A percentile compares a stretch with the other conserved stretches of the same genome.
Conservation (phyloP, 129 eudicot genomes). For the sunflower (Helianthus annuus) region DNA sequence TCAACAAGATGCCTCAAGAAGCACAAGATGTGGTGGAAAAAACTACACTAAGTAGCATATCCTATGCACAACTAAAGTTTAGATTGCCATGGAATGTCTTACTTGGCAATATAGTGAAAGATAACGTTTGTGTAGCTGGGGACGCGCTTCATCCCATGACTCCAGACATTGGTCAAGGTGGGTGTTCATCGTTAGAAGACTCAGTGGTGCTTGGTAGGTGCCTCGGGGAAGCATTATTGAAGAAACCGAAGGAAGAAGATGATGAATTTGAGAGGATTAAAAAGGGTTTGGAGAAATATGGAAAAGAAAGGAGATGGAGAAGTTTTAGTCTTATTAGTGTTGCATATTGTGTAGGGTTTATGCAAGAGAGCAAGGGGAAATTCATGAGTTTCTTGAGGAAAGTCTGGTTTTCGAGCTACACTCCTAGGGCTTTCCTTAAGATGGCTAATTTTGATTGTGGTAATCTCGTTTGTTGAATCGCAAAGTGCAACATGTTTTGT, state of each 20-base stretch:
- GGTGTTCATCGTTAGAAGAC: constrained; percentile 72
- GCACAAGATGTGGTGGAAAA: constrained; percentile 45
- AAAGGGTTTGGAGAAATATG: constrained; percentile 58
- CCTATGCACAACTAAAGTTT: constrained; percentile 43
- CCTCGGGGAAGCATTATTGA: constrained; percentile 53
- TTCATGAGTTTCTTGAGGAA: constrained; percentile 58
- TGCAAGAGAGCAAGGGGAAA: constrained; percentile 53
- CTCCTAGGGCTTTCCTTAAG: constrained; percentile 34
- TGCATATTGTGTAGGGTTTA: constrained; percentile 56
- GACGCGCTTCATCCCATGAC: constrained; percentile 95
- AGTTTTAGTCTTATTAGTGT: constrained; percentile 53
- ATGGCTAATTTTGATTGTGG: constrained; percentile 70
- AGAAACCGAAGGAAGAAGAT: constrained; percentile 11
- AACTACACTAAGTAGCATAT: constrained; percentile 44
- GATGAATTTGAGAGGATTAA: constrained; percentile 46
- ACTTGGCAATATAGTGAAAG: constrained; percentile 45
- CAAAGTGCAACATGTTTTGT: background rate
- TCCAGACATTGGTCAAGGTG: constrained; percentile 85
- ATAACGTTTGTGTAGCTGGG: constrained; percentile 66
- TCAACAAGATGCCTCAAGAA: constrained; percentile 40
- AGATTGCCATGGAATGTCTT: constrained; percentile 64
- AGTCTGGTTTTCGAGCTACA: constrained; percentile 49
- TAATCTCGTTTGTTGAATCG: constrained; percentile 29
- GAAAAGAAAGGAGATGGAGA: constrained; percentile 71
- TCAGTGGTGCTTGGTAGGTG: constrained; percentile 63